These are phyloP conservation scores for Centrapalus pauciflorus DNA, from an alignment of 129 eudicot species.

Conservation along the genomic window DNA sequence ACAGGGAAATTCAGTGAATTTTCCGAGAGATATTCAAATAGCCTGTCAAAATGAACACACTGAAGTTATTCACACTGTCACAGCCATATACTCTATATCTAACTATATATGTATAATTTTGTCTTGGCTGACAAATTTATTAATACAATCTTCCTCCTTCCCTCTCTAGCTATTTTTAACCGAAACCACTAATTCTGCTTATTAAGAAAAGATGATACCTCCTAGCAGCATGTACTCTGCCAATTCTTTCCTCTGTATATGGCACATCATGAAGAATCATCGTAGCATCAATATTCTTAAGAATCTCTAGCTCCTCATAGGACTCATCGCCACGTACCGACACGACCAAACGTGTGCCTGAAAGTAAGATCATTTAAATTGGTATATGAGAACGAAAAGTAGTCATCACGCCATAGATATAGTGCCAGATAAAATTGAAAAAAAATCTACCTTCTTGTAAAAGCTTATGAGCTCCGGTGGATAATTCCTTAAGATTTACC, in stretches of 20 bases:
- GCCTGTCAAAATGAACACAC: slow-evolving; percentile 43
- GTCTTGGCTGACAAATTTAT: too few species aligned
- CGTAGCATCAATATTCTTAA: slow-evolving; percentile 64
- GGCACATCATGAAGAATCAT: slow-evolving; percentile 89
- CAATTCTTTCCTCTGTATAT: slow-evolving; percentile 62
- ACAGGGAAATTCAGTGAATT: slow-evolving; percentile 81
- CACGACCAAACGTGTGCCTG: slow-evolving; percentile 90
- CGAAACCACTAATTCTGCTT: neutral
- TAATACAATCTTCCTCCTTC: too few species aligned
- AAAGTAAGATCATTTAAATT: neutral
- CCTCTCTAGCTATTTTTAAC: too few species aligned
- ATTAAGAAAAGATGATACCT: slow-evolving; percentile 41
- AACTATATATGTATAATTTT: neutral
- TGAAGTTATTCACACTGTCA: neutral
- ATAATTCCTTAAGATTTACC: slow-evolving; percentile 71
- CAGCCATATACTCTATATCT: neutral
- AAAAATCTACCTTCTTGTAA: slow-evolving; percentile 66
- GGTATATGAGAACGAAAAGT: slow-evolving; percentile 16
- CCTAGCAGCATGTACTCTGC: slow-evolving; percentile 95
- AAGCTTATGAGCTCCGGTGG: slow-evolving; percentile 80
- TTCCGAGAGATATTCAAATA: slow-evolving; percentile 79
- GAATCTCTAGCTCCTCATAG: slow-evolving; percentile 61
- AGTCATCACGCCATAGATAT: neutral
- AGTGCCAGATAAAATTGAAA: neutral
- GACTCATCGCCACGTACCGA: slow-evolving; percentile 89